Evolutionary conservation across 2,329 filamentous ascomycete species (phyloP).

Genomic region (Spiromastix sp.): DNA sequence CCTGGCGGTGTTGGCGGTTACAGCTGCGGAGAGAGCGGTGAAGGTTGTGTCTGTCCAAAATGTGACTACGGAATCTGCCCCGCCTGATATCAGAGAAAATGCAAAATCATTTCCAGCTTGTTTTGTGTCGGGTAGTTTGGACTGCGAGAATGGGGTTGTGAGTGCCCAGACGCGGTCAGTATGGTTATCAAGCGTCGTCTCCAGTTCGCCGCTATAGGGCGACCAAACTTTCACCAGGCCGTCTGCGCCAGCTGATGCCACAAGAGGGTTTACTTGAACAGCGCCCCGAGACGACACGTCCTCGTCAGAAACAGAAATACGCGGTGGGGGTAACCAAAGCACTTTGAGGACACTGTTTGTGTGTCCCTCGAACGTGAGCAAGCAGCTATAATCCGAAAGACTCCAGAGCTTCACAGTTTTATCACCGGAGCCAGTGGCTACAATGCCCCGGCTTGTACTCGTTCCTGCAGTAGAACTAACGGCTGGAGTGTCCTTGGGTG

Average conservation of each 20-base stretch:
- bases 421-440: conserved; percentile 87
- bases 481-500: conserved; percentile 66
- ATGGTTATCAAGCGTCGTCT: conserved; percentile 91
- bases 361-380: conserved; percentile 91
- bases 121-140: conserved; percentile 22
- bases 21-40: conserved; percentile 64
- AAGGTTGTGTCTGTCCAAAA: conserved; percentile 93
- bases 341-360: conserved; percentile 93
- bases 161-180: conserved; percentile 92
- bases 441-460: conserved; percentile 63
- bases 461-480: conserved; percentile 61
- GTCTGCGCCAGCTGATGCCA: conserved; percentile 84
- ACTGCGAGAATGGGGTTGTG: conserved; percentile 48
- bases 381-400: conserved; percentile 79
- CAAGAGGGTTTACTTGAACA: conserved; percentile 25
- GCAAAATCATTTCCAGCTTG: conserved; percentile 25
- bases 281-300: conserved; percentile 19
- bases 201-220: conserved; percentile 69
- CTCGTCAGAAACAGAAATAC: conserved; percentile 25
- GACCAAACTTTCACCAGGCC: conserved; percentile 97
- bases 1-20: conserved; percentile 62
- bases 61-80: conserved; percentile 82
- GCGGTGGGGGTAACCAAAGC: conserved; percentile 60
- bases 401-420: conserved; percentile 96
- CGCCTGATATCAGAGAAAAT: conserved; percentile 75